phyloP scores from a whole-genome alignment of 2,329 filamentous ascomycete genomes.

The Rhinocladiella mackenziei region DNA sequence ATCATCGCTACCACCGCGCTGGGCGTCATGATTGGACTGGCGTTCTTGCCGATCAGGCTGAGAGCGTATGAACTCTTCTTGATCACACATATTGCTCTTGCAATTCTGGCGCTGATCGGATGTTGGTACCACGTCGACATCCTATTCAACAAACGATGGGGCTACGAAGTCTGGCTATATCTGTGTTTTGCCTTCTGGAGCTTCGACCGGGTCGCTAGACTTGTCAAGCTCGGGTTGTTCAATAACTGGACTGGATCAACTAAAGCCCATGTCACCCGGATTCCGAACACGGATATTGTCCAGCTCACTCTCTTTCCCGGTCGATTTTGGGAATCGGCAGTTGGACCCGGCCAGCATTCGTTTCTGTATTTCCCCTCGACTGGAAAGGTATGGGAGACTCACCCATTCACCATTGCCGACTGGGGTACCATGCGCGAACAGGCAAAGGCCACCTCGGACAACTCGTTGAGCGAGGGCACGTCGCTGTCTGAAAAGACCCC shows the following conservation, averaged over 20 bases:
- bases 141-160: slow-evolving; percentile 39
- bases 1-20: slow-evolving; percentile 35
- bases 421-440: slow-evolving; percentile 5
- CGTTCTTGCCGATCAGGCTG: slow-evolving; percentile 32
- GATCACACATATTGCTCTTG: slow-evolving; percentile 34
- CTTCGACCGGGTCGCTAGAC: slow-evolving; percentile 45
- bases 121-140: slow-evolving; percentile 41
- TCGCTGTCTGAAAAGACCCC: neutral
- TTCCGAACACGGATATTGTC: slow-evolving; percentile 38
- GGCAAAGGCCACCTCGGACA: neutral
- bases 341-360: slow-evolving; percentile 9
- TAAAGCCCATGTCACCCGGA: slow-evolving; percentile 30
- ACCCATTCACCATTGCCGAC: slow-evolving; percentile 20
- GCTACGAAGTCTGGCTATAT: slow-evolving; percentile 50
- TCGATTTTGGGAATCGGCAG: slow-evolving; percentile 31
- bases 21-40: slow-evolving; percentile 31
- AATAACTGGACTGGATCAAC: slow-evolving; percentile 37
- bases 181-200: slow-evolving; percentile 43
- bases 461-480: too few species aligned
- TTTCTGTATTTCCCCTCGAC: slow-evolving; percentile 18
- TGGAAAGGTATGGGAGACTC: slow-evolving; percentile 18
- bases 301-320: slow-evolving; percentile 9
- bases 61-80: slow-evolving; percentile 37
- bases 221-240: slow-evolving; percentile 39
- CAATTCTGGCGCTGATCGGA: slow-evolving; percentile 34